Conservation (phyloP, 2,329 filamentous ascomycete species). For the Cladophialophora chaetospira region DNA sequence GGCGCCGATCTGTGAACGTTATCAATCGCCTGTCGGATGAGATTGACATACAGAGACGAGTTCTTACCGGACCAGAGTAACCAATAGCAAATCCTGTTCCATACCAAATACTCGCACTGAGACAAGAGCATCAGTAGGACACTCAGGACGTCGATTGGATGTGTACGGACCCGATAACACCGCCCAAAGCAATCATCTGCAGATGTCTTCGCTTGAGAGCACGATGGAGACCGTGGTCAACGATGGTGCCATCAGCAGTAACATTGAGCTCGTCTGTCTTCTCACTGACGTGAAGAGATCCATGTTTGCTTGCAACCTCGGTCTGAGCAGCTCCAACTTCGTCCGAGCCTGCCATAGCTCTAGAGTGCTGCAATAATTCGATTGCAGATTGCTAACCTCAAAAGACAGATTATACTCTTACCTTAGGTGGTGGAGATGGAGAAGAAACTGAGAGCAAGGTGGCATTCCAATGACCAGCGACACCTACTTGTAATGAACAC, state of each 20-base stretch:
- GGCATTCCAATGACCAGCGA: too few species aligned
- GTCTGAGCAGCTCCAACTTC: neutral
- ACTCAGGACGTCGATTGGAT: too few species aligned
- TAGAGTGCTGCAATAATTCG: too few species aligned
- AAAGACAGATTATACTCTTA: too few species aligned
- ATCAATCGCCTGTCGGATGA: neutral
- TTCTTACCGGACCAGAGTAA: constrained; percentile 13
- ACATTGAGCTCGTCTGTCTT: constrained; percentile 9
- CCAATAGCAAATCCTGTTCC: constrained; percentile 1
- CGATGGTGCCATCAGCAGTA: neutral
- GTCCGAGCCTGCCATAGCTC: neutral
- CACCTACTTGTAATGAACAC: too few species aligned
- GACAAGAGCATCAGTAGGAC: too few species aligned
- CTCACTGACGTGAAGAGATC: neutral
- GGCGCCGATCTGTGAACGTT: constrained; percentile 40
- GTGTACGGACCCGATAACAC: constrained; percentile 39
- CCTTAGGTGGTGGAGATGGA: too few species aligned
- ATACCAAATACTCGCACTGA: constrained; percentile 16
- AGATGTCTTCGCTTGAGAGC: constrained; percentile 34
- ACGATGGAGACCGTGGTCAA: constrained; percentile 31
- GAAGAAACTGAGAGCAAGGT: too few species aligned
- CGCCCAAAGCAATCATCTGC: constrained; percentile 32
- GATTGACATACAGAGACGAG: neutral
- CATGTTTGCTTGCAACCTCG: neutral
- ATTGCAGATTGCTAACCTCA: too few species aligned